phyloP scores from a whole-genome alignment of 2,329 filamentous ascomycete species.

The Rachicladosporium sp. region DNA sequence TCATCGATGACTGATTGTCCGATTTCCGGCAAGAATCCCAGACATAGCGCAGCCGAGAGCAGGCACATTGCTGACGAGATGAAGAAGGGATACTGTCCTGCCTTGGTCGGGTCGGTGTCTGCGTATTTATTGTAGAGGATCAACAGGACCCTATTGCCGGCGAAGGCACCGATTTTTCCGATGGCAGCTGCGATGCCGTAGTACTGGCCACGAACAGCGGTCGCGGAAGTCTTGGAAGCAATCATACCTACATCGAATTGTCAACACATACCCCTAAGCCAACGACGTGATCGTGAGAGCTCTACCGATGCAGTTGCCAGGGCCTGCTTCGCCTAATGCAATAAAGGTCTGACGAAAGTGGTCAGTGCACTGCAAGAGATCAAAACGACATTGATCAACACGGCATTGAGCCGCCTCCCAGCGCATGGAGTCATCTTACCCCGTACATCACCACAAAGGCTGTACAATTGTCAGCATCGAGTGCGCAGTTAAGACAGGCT shows the following conservation, averaged over 20 bases:
- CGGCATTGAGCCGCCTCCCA: background rate
- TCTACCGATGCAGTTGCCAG: constrained; percentile 75
- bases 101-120: constrained; percentile 38
- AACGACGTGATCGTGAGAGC: too few relatives aligned
- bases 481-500: too few relatives aligned
- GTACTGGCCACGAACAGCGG: constrained; percentile 65
- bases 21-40: constrained; percentile 61
- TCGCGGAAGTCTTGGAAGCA: constrained; percentile 78
- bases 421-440: constrained; percentile 45
- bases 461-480: too few relatives aligned
- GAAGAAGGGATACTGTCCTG: constrained; percentile 78
- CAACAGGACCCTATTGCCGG: constrained; percentile 58
- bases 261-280: too few relatives aligned
- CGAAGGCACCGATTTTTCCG: constrained; percentile 66
- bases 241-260: constrained; percentile 41
- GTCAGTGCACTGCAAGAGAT: background rate
- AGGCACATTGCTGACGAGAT: constrained; percentile 68
- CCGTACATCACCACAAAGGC: constrained; percentile 66
- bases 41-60: constrained; percentile 52
- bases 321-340: constrained; percentile 66
- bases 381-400: too few relatives aligned
- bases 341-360: background rate
- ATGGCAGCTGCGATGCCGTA: constrained; percentile 59
- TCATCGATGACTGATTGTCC: constrained; percentile 69
- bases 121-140: constrained; percentile 49